Base-by-base conservation (phyloP, 2,329 filamentous ascomycete species). In the Arthroderma sp. region DNA sequence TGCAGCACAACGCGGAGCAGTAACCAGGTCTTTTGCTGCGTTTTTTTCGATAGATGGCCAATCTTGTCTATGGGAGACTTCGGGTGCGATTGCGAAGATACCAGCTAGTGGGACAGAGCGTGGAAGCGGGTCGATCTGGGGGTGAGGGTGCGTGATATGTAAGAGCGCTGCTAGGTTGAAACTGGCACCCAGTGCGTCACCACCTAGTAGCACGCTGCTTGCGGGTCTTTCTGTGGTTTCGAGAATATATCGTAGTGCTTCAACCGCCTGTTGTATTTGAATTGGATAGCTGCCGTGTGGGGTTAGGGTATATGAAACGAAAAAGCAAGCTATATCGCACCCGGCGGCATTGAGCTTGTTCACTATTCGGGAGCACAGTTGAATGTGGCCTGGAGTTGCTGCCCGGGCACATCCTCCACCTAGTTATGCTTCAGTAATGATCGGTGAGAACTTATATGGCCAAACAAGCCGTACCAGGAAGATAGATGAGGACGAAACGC, bases 261-360 rank as follows among this genome's bases (percentile, higher is more conserved):
- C 59, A 22, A 67, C 63, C 1, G 63, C 63, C 48, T 70, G 62
- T 29, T 56, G 56, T 11, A 70, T 53, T 46, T 69, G 67, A 1
- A 58, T 65, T 3, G 68, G 68, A 44, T 69, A 70, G 1, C 58
- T 59, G 5, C 58, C 66, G 7, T 59, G 50, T 0, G 68, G 68
- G 0, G 74, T 68, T 10, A 80, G 67, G 27, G 71, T 72, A 57
- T 81, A 81, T 33, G 70, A 69, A n/a, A 78, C 63, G 27, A 74
- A 58, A 40, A 79, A 67, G 40, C 72, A 58, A 11, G 72, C 65
- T 29, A 74, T 59, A 30, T 64, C 61, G 42, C 72, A 67, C 36
- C 66, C 68, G 29, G 55, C 50, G 6, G 57, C 57, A 11, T 59
- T 55, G 15, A 72, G 57, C 10, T 63, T 57, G 34, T 64, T 57